A percentile compares a stretch with the other conserved stretches of the same genome.
These are phyloP conservation scores for Ceratorhiza oryzae-sativae DNA, from an alignment of 1,284 basidiomycete genomes.

Conservation along the genomic window DNA sequence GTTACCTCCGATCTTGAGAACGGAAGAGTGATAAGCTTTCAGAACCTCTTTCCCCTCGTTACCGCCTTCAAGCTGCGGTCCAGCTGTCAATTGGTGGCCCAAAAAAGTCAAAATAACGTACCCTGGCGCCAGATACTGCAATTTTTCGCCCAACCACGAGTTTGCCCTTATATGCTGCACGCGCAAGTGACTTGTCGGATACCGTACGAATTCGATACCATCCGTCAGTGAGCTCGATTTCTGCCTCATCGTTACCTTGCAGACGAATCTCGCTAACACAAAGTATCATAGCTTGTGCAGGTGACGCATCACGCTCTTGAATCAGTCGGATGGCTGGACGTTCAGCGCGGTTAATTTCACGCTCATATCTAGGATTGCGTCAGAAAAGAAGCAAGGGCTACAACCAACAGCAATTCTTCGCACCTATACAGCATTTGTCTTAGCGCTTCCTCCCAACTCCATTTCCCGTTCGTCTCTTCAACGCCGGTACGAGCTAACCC, in stretches of 20 bases:
- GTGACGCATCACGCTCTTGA: conserved; percentile 75
- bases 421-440: conserved; percentile 88
- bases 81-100: background rate
- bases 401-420: conserved; percentile 41
- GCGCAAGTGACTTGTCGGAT: conserved; percentile 74
- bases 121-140: conserved; percentile 78
- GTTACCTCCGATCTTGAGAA: conserved; percentile 80
- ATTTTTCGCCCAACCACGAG: conserved; percentile 85
- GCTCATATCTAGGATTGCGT: conserved; percentile 74
- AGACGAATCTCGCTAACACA: conserved; percentile 67
- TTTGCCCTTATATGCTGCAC: conserved; percentile 70
- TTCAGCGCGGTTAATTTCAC: conserved; percentile 80
- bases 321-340: conserved; percentile 83
- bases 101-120: conserved; percentile 51
- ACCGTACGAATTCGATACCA: conserved; percentile 89
- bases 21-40: conserved; percentile 72
- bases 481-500: conserved; percentile 80
- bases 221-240: conserved; percentile 86
- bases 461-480: conserved; percentile 62
- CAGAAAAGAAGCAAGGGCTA: background rate
- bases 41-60: conserved; percentile 85
- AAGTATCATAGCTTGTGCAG: conserved; percentile 79
- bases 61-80: conserved; percentile 67
- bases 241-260: conserved; percentile 54
- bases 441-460: conserved; percentile 82